A percentile compares a stretch with the other conserved stretches of the same genome.
Evolutionary conservation across 2,329 filamentous ascomycete species (phyloP).

Genomic region (Aspergillus brunneoviolaceus): DNA sequence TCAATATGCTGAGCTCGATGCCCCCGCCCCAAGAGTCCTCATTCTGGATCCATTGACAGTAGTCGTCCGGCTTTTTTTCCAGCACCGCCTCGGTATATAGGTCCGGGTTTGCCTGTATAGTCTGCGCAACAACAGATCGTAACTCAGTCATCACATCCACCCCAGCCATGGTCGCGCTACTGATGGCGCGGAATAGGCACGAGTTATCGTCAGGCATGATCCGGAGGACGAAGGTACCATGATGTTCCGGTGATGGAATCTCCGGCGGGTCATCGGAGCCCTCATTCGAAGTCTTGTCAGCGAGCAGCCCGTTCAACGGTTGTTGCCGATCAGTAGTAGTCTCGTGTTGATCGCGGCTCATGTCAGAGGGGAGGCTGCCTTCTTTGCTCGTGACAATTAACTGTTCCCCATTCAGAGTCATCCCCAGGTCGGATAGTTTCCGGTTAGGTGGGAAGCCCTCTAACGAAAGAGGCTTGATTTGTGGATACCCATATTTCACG

Average conservation of each 20-base stretch:
- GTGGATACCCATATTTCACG: constrained; percentile 82
- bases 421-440: constrained; percentile 55
- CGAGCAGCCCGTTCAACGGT: constrained; percentile 25
- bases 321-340: constrained; percentile 15
- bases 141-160: constrained; percentile 70
- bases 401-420: constrained; percentile 67
- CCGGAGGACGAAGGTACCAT: constrained; percentile 67
- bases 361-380: constrained; percentile 15
- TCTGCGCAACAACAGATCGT: constrained; percentile 72
- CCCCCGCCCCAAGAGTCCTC: constrained; percentile 86
- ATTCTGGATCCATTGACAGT: constrained; percentile 77
- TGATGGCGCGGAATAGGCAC: constrained; percentile 88
- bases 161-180: constrained; percentile 69
- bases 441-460: constrained; percentile 52
- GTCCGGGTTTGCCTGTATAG: constrained; percentile 71
- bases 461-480: constrained; percentile 63
- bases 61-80: constrained; percentile 69
- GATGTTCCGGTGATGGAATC: constrained; percentile 56
- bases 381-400: constrained; percentile 60
- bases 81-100: constrained; percentile 75
- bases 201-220: constrained; percentile 98
- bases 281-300: constrained; percentile 41
- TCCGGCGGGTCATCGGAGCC: constrained; percentile 61
- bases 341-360: constrained; percentile 8
- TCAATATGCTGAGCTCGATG: constrained; percentile 84